These are phyloP conservation scores for Vitis hybrid DNA, from an alignment of 177 flowering plant species.

Conservation along the genomic window DNA sequence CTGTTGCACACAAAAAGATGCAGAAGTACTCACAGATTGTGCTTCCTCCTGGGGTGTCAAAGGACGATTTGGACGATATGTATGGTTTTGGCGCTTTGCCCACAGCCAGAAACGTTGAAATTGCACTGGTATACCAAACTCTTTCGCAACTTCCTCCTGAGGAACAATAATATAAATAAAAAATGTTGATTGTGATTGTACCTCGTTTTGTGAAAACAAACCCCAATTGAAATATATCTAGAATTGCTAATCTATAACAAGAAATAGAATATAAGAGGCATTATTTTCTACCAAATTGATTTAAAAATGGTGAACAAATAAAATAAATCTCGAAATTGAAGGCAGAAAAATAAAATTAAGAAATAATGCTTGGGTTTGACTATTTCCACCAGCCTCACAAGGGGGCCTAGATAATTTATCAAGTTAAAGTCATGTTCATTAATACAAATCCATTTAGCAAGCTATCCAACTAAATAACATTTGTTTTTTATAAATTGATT, in stretches of 20 bases:
- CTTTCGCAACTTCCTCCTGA: slow-evolving; percentile 56
- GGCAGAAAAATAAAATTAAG: not conserved
- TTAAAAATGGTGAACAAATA: not conserved
- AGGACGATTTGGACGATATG: slow-evolving; percentile 65
- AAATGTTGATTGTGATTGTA: not conserved
- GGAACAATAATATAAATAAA: not conserved
- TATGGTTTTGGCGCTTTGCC: slow-evolving; percentile 65
- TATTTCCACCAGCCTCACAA: too few species aligned
- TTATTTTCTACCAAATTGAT: too few species aligned
- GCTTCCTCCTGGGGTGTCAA: slow-evolving; percentile 46
- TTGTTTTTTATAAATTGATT: too few species aligned
- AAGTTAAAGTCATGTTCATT: too few species aligned
- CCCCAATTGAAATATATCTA: slow-evolving; percentile 27
- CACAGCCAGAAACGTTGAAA: slow-evolving; percentile 66
- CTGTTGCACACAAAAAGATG: not conserved
- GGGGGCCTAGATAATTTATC: too few species aligned
- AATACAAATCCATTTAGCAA: too few species aligned
- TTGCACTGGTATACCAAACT: slow-evolving; percentile 51
- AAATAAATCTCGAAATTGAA: not conserved
- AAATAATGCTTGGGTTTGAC: not conserved
- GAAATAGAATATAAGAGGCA: not conserved
- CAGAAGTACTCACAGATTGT: slow-evolving; percentile 34
- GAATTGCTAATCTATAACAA: not conserved
- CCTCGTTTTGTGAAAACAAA: not conserved
- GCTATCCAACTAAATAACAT: too few species aligned